Conservation (phyloP, 768 basidiomycete species). For the Lentinula aciculospora region DNA sequence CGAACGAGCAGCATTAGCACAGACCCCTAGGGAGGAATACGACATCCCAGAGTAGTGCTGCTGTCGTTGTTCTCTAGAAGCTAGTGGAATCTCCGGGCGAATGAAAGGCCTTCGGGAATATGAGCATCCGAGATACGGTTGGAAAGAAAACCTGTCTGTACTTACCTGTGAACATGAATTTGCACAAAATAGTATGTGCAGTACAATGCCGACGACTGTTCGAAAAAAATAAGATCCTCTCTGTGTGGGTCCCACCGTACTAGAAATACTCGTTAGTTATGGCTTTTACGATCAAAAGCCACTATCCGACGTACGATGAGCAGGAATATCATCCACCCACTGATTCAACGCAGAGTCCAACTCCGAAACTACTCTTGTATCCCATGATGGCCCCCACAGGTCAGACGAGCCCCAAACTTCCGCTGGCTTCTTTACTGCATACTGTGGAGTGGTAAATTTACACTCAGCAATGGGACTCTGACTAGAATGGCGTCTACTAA, state of each 20-base stretch:
- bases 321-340: conserved; percentile 52
- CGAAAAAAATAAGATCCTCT: conserved; percentile 30
- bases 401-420: neutral
- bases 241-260: conserved; percentile 42
- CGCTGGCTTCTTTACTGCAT: neutral
- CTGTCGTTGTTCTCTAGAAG: conserved; percentile 25
- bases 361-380: neutral
- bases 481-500: conserved; percentile 16
- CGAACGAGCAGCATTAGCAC: conserved; percentile 32
- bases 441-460: neutral
- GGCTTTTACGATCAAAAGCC: neutral
- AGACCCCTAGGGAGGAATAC: conserved; percentile 52
- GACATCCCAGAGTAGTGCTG: conserved; percentile 27
- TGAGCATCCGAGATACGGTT: conserved; percentile 22
- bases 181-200: conserved; percentile 38
- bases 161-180: conserved; percentile 40
- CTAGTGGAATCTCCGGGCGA: conserved; percentile 37
- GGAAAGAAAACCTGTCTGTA: conserved; percentile 36
- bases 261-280: conserved; percentile 10
- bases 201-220: conserved; percentile 45
- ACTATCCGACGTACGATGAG: conserved; percentile 20
- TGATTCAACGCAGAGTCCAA: conserved; percentile 51
- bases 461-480: neutral
- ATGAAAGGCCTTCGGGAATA: neutral
- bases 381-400: neutral